Conservation (phyloP, 768 basidiomycete genomes). For the Tremella mesenterica region DNA sequence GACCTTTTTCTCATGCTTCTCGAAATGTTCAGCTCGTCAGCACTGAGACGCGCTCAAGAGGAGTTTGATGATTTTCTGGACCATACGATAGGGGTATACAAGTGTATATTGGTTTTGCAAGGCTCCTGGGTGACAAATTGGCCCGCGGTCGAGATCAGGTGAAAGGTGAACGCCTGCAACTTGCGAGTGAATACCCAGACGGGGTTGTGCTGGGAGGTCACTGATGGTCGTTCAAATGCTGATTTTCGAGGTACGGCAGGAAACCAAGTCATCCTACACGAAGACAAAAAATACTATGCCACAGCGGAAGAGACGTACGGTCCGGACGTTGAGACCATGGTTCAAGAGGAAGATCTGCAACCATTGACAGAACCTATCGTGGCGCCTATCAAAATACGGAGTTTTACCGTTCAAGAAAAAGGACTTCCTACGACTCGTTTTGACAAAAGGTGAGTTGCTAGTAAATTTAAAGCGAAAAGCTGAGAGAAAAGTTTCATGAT, state of each 20-base stretch:
- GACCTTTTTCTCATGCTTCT: neutral
- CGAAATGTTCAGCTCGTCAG: neutral
- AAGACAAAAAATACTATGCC: conserved; percentile 97
- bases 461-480: neutral
- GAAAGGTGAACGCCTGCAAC: too few relatives aligned
- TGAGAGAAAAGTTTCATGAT: conserved; percentile 63
- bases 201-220: too few relatives aligned
- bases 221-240: conserved; percentile 1
- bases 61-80: too few relatives aligned
- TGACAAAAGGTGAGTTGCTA: conserved; percentile 71
- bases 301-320: conserved; percentile 88
- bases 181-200: too few relatives aligned
- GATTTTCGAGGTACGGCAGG: conserved; percentile 25
- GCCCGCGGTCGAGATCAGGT: too few relatives aligned
- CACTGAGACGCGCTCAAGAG: neutral
- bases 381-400: conserved; percentile 86
- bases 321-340: conserved; percentile 83
- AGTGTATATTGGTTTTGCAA: too few relatives aligned
- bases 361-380: conserved; percentile 90
- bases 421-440: conserved; percentile 94
- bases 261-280: conserved; percentile 61
- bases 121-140: too few relatives aligned
- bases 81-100: too few relatives aligned
- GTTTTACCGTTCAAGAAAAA: conserved; percentile 92
- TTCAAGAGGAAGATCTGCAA: conserved; percentile 97